Evolutionary conservation across 768 basidiomycete genomes (phyloP), one percentile per base, ranked within the genome.

Genomic region (Cyathus striatus): DNA sequence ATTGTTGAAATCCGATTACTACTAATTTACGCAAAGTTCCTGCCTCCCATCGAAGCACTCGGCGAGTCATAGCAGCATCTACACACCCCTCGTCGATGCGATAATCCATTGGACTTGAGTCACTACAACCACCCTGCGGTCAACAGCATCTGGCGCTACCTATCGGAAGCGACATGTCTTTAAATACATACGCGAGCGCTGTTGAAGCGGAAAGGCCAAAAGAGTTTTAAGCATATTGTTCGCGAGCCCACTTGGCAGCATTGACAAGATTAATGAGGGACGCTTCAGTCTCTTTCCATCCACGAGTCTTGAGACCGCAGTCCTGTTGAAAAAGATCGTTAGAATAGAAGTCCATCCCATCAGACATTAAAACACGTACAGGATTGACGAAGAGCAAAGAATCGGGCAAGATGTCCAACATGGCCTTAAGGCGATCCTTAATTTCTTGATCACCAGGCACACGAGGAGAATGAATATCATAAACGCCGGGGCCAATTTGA

Each of bases 391-490:
- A 88, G 63, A 91, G 77, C 44, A 93, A 77, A 46, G 85, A 76
- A 57, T 77, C 75, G 46, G 89, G 84, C 51, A 97, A 81, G 59
- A 87, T 86, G 41, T 71, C 70, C 54, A 90, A 80, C 79, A 95
- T 92, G 51, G 81, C 65, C 65, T 78, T 78, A 61, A 98, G 75
- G 57, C 94, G 89, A 55, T 94, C 86, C 73, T 83, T 86, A 72
- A 98, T 93, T 74, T 99, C 96, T 64, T 92, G 78, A 56, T 83
- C 81, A 47, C 81, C 72, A 35, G 96, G 96, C 50, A 99, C 90
- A 81, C 96, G 93, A 49, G 96, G 96, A 55, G 94, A 97, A 77
- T 98, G 96, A 71, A 99, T 96, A 65, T 97, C 94, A 62, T 96
- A 96, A 60, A 96, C 91, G 78, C 92, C 95, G 16, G 95, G 95